Conservation (phyloP, 2,329 filamentous ascomycete species). For the Aulographum hederae region DNA sequence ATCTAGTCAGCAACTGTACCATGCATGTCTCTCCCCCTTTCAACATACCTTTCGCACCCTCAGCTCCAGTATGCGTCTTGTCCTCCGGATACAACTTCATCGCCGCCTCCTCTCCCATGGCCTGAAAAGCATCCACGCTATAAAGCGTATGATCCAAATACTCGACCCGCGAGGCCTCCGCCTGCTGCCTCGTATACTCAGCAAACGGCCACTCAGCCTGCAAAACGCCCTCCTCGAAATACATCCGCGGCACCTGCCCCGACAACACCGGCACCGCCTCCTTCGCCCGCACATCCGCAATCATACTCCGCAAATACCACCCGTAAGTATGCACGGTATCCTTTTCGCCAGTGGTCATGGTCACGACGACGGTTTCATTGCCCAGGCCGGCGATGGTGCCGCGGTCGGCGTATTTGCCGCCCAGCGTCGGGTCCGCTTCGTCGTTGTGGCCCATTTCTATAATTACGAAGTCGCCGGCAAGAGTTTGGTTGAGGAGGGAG, state of each 20-base stretch:
- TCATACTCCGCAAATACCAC: slow-evolving; percentile 12
- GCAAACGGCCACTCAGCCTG: slow-evolving; percentile 6
- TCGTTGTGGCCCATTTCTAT: slow-evolving; percentile 13
- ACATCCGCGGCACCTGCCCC: slow-evolving; percentile 8
- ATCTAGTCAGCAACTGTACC: not conserved
- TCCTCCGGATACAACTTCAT: slow-evolving; percentile 12
- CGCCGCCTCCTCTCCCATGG: slow-evolving; percentile 7
- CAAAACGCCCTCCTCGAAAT: not conserved
- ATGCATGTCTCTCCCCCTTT: not conserved
- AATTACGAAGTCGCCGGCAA: slow-evolving; percentile 8
- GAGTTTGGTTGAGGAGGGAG: slow-evolving; percentile 5
- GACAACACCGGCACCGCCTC: slow-evolving; percentile 9
- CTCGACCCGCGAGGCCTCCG: slow-evolving; percentile 6
- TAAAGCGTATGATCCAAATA: slow-evolving; percentile 13
- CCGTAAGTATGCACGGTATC: slow-evolving; percentile 12
- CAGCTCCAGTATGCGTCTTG: slow-evolving; percentile 12
- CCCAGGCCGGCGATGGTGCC: slow-evolving; percentile 10
- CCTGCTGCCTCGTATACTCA: slow-evolving; percentile 8
- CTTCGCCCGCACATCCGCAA: slow-evolving; percentile 9
- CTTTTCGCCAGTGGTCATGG: slow-evolving; percentile 5
- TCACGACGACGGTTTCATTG: slow-evolving; percentile 8
- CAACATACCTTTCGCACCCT: slow-evolving; percentile 6
- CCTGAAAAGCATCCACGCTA: slow-evolving; percentile 9
- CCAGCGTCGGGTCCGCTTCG: slow-evolving; percentile 8
- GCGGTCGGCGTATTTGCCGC: slow-evolving; percentile 7